These are phyloP conservation scores for Phylloporus sp. DNA, from an alignment of 768 basidiomycete species.

Conservation along the genomic window DNA sequence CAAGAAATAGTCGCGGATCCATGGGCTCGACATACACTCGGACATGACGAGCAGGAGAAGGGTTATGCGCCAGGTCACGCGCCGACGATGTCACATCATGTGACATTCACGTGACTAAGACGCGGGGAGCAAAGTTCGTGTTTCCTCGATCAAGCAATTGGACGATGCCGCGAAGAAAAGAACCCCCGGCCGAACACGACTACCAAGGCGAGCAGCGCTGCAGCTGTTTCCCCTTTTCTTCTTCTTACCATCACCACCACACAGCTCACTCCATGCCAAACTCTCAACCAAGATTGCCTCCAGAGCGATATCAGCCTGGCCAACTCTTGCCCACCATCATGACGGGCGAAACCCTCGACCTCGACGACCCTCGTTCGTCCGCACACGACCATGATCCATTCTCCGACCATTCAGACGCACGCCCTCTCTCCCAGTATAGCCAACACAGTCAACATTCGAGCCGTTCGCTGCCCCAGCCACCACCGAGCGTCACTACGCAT, in stretches of 20 bases:
- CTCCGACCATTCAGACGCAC: slow-evolving; percentile 24
- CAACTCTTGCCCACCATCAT: slow-evolving; percentile 57
- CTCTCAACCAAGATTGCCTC: slow-evolving; percentile 9
- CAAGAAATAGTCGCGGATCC: slow-evolving; percentile 54
- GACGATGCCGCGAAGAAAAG: slow-evolving; percentile 23
- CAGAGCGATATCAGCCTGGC: slow-evolving; percentile 52
- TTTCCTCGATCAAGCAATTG: too few relatives aligned
- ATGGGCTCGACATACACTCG: slow-evolving; percentile 38
- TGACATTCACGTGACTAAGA: slow-evolving; percentile 15
- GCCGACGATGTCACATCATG: slow-evolving; percentile 15
- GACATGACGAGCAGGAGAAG: slow-evolving; percentile 30
- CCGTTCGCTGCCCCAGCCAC: slow-evolving; percentile 26
- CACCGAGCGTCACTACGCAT: slow-evolving; percentile 9
- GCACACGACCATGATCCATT: slow-evolving; percentile 31
- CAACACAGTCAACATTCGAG: slow-evolving; percentile 35
- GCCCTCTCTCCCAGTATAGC: slow-evolving; percentile 32
- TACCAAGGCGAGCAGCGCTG: slow-evolving; percentile 1
- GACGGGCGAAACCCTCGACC: slow-evolving; percentile 59
- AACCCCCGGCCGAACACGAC: slow-evolving; percentile 8
- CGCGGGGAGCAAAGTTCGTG: too few relatives aligned
- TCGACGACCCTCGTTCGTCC: slow-evolving; percentile 35
- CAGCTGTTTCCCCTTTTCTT: slow-evolving; percentile 4
- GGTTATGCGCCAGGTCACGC: slow-evolving; percentile 21
- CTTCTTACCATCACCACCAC: neutral
- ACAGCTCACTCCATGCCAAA: slow-evolving; percentile 5